Percentiles rank a stretch among this genome's conserved stretches.
Evolutionary conservation across 768 basidiomycete genomes (phyloP).

Genomic region (Termitomyces sp.): DNA sequence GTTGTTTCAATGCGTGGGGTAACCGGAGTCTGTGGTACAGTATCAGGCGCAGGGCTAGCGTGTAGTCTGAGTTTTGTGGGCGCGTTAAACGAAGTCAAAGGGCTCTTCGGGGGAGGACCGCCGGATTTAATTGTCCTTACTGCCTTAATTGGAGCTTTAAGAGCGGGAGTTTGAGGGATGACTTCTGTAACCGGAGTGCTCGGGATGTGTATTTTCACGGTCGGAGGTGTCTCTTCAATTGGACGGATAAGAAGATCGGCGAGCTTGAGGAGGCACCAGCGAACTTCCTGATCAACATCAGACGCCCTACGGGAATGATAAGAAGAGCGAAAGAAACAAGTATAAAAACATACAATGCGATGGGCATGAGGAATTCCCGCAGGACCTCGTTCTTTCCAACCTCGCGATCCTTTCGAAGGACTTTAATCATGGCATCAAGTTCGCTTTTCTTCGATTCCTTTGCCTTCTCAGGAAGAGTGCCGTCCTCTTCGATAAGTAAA

Average conservation of each 20-base stretch:
- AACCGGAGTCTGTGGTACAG: conserved; percentile 20
- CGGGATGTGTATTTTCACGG: conserved; percentile 78
- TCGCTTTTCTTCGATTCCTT: conserved; percentile 82
- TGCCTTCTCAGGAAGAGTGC: conserved; percentile 61
- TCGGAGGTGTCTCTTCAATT: conserved; percentile 79
- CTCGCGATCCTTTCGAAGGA: conserved; percentile 83
- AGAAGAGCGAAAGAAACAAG: conserved; percentile 19
- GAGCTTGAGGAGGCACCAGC: conserved; percentile 88
- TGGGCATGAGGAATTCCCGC: conserved; percentile 77
- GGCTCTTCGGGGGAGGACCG: conserved; percentile 35
- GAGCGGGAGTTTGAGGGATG: conserved; percentile 50
- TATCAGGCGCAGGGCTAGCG: conserved; percentile 27
- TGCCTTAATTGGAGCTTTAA: conserved; percentile 49
- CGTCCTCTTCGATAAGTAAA: conserved; percentile 84
- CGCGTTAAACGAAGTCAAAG: conserved; percentile 33
- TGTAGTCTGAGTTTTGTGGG: conserved; percentile 61
- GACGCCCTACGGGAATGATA: conserved; percentile 46
- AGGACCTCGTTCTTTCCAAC: conserved; percentile 77
- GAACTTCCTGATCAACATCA: conserved; percentile 81
- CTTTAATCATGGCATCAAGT: conserved; percentile 80
- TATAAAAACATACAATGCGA: conserved; percentile 57
- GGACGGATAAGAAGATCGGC: conserved; percentile 86
- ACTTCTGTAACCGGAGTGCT: conserved; percentile 66
- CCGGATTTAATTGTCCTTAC: conserved; percentile 33
- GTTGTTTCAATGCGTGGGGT: conserved; percentile 28